Evolutionary conservation across 768 basidiomycete genomes (phyloP).

Genomic region (Boletus barrowsii): DNA sequence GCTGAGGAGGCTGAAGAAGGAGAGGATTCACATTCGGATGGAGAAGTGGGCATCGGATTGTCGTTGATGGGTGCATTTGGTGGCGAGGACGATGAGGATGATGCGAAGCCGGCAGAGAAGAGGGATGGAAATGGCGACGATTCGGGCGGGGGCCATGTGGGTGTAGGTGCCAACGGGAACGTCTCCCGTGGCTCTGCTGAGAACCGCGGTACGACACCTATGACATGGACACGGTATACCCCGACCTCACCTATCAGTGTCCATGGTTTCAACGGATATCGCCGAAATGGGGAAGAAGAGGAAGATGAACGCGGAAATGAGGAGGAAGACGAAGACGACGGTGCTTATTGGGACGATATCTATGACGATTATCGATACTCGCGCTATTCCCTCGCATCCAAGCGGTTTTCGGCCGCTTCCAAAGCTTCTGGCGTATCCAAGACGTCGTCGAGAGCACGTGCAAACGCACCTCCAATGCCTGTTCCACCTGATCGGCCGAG

Average conservation of each 20-base stretch:
- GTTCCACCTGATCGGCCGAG: constrained; percentile 22
- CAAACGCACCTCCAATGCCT: constrained; percentile 27
- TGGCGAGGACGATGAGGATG: constrained; percentile 24
- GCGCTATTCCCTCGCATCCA: constrained; percentile 49
- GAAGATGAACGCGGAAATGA: constrained; percentile 9
- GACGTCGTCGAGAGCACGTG: constrained; percentile 22
- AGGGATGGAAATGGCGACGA: neutral
- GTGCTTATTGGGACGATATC: constrained; percentile 68
- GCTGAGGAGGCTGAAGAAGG: neutral
- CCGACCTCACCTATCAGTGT: constrained; percentile 20
- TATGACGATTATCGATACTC: constrained; percentile 82
- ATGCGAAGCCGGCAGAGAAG: constrained; percentile 4
- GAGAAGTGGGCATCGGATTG: constrained; percentile 66
- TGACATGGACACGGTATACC: constrained; percentile 31
- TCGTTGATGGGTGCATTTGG: constrained; percentile 55
- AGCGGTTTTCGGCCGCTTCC: constrained; percentile 16
- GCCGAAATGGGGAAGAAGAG: constrained; percentile 2
- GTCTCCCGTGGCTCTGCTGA: neutral
- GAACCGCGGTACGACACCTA: constrained; percentile 8
- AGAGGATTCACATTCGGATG: constrained; percentile 46
- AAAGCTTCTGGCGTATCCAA: constrained; percentile 25
- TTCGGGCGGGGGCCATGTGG: constrained; percentile 2
- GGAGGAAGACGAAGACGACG: constrained; percentile 30
- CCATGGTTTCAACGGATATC: neutral
- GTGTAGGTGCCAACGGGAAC: constrained; percentile 2